Base-by-base conservation (phyloP, 495 filamentous ascomycete genomes). In the Hypoxylon rickii region DNA sequence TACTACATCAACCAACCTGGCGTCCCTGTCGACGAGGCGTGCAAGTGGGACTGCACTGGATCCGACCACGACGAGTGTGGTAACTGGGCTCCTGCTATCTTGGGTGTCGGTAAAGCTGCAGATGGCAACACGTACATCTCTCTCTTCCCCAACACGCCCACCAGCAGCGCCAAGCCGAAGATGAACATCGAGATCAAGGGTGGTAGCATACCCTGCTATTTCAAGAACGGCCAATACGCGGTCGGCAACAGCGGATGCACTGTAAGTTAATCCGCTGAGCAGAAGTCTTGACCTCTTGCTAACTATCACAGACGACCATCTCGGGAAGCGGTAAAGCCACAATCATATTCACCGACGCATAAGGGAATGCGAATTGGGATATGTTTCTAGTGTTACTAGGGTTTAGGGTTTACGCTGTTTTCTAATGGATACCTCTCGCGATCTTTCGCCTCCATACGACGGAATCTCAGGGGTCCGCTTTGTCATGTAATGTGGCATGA, bases 1-100 rank as follows among this genome's bases (percentile, higher is more conserved):
- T 98, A 97, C 82, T 98, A 98, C 67, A 81, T 97, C 76, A 97
- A 97, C 83, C 86, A 86, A 58, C 76, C 79, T 53, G 90, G 89
- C 58, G 76, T 86, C 12, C 67, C 77, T 12, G 72, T 83, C 34
- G 68, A 86, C 60, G 72, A 92, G 13, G 94, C 85, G 26, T 98
- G 94, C 79, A 65, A 74, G 24, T 97, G 94, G 94, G 80, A 84
- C 63, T 80, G 81, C 55, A 55, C 70, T 1, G 55, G 68, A n/a
- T n/a, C n/a, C 7, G 73, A 78, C 65, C 75, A 84, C 51, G 32
- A 55, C 7, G 71, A 70, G 19, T 68, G 72, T 26, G 94, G 94
- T 51, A 97, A 98, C 82, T 96, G 82, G 82, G 88, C 94, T 15
- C 93, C 95, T 16, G 76, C 90, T 65, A 96, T 90, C 78, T 73